Percentiles rank a stretch among this genome's conserved stretches.
These are phyloP conservation scores for Gossypium aridum DNA, from an alignment of 441 rosid species.

Conservation along the genomic window DNA sequence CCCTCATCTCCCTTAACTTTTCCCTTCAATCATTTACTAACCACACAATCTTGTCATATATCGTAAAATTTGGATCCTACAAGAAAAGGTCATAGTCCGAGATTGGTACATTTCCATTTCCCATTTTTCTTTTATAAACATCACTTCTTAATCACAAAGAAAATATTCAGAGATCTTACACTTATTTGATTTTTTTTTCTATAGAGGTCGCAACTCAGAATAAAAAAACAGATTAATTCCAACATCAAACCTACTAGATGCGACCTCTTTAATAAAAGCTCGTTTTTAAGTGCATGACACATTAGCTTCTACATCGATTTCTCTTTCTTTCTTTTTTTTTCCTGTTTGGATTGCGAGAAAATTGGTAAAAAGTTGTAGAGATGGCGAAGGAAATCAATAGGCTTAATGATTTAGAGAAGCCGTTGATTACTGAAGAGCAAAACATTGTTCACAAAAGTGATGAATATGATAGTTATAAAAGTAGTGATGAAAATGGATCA, in stretches of 20 bases:
- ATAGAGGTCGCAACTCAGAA: not conserved
- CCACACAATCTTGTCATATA: not conserved
- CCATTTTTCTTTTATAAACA: not conserved
- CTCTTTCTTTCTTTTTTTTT: not conserved
- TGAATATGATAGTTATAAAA: constrained; percentile 2
- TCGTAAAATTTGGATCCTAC: not conserved
- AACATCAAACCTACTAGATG: not conserved
- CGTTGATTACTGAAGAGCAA: constrained; percentile 32
- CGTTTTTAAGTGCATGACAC: not conserved
- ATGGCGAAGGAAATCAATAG: constrained; percentile 54
- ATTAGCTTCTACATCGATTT: not conserved
- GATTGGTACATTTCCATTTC: not conserved
- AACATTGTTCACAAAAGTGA: constrained; percentile 15
- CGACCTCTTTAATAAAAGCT: not conserved
- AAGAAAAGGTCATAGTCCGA: not conserved
- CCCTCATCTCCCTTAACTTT: too few relatives aligned
- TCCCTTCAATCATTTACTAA: not conserved
- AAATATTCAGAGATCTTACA: not conserved
- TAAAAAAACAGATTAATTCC: not conserved
- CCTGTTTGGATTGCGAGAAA: not conserved
- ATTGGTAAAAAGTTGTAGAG: not conserved
- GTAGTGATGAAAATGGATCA: constrained; percentile 29
- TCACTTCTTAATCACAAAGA: not conserved
- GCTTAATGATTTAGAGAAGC: constrained; percentile 41
- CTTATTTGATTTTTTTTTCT: not conserved